Evolutionary conservation across 1,284 basidiomycete genomes (phyloP).

Genomic region (Crepidotus sp.): DNA sequence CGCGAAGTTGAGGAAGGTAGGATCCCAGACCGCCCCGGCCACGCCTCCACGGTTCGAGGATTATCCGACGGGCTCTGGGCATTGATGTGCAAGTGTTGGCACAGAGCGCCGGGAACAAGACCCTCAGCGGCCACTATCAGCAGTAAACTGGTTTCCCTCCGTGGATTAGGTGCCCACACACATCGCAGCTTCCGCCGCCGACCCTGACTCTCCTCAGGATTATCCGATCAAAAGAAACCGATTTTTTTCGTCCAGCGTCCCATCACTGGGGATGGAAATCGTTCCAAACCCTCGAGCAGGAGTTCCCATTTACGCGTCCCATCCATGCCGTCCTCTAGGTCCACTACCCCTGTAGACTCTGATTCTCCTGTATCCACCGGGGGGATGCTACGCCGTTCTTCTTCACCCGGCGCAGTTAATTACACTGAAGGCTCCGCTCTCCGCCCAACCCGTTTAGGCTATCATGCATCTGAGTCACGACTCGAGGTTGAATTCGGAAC

Average conservation of each 20-base stretch:
- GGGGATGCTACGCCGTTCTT: neutral
- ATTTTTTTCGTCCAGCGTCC: slow-evolving; percentile 5
- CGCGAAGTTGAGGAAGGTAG: slow-evolving; percentile 25
- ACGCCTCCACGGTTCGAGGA: slow-evolving; percentile 21
- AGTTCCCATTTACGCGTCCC: neutral
- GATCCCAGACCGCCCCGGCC: slow-evolving; percentile 27
- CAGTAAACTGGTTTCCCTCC: slow-evolving; percentile 20
- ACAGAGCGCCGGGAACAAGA: slow-evolving; percentile 23
- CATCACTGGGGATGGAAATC: neutral
- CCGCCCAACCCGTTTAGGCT: neutral
- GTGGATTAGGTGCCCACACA: slow-evolving; percentile 8
- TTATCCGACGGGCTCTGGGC: slow-evolving; percentile 32
- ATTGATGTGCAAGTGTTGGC: slow-evolving; percentile 33
- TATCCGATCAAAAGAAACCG: neutral
- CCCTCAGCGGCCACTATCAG: slow-evolving; percentile 30
- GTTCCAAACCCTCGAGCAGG: neutral
- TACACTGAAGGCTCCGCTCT: neutral
- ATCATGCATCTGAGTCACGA: neutral
- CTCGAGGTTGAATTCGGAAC: neutral
- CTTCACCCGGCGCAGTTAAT: neutral
- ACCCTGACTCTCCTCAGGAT: neutral
- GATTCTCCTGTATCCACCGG: neutral
- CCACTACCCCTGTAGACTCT: neutral
- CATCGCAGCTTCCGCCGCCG: too few species aligned
- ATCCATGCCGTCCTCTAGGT: neutral